Conservation (phyloP, 2,329 filamentous ascomycete species). For the Teratosphaeria nubilosa region DNA sequence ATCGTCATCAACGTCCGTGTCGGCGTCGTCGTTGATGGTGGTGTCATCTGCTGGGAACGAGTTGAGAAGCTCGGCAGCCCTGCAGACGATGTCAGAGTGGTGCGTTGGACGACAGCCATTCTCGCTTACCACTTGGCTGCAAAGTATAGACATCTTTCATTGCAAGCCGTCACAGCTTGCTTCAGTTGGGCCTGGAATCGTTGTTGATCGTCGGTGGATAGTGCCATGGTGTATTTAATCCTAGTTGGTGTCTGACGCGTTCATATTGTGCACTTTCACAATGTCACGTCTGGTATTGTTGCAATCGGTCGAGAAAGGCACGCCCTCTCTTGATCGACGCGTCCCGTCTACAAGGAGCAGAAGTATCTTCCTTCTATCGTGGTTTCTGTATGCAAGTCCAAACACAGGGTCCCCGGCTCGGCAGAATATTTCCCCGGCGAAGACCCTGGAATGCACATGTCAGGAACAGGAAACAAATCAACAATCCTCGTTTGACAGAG, state of each 20-base stretch:
- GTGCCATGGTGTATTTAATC: conserved; percentile 13
- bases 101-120: background rate
- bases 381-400: background rate
- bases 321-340: background rate
- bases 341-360: background rate
- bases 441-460: background rate
- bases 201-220: conserved; percentile 34
- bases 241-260: background rate
- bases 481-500: too few relatives aligned
- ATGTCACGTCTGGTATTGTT: background rate
- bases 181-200: conserved; percentile 68
- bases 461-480: background rate
- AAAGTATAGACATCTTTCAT: conserved; percentile 89
- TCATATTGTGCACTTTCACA: background rate
- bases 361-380: too few relatives aligned
- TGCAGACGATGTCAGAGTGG: conserved; percentile 30
- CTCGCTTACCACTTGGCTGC: conserved; percentile 77
- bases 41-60: conserved; percentile 54
- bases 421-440: background rate
- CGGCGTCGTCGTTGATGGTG: conserved; percentile 30
- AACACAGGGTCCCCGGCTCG: background rate
- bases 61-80: conserved; percentile 88
- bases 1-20: conserved; percentile 35
- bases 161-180: conserved; percentile 80
- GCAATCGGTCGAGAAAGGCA: too few relatives aligned